Percentiles rank a stretch among this genome's conserved stretches.
Conservation (phyloP, 2,329 filamentous ascomycete genomes). For the Cordyceps farinosa region DNA sequence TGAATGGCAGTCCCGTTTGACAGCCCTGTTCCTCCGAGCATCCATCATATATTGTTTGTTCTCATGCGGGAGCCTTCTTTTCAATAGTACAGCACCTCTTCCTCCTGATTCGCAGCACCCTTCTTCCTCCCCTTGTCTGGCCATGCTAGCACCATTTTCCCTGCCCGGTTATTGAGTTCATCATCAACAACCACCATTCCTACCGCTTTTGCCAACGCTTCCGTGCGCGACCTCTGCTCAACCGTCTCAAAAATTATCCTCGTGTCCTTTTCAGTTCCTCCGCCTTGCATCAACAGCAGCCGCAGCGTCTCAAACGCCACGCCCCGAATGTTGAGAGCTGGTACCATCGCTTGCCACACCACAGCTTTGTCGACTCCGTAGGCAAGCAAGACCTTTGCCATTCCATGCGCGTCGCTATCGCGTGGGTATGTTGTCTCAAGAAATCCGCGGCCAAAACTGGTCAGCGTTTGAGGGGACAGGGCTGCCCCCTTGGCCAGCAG, state of each 20-base stretch:
- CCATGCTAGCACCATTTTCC: background rate
- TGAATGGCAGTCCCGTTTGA: too few relatives aligned
- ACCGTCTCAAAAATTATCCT: background rate
- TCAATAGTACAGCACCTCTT: background rate
- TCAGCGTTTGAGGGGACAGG: background rate
- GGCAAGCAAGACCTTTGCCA: background rate
- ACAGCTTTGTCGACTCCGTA: background rate
- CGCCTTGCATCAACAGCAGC: conserved; percentile 2
- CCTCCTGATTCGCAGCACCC: background rate
- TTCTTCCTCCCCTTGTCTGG: background rate
- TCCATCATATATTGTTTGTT: background rate
- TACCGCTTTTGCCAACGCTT: background rate
- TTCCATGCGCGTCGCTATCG: background rate
- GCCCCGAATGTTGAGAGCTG: background rate
- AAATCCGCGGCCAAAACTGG: background rate
- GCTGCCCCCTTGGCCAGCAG: background rate
- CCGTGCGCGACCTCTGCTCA: background rate
- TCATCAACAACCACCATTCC: background rate
- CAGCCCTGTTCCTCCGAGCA: background rate
- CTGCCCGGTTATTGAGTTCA: background rate
- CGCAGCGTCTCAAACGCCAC: background rate
- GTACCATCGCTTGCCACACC: background rate
- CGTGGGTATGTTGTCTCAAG: background rate
- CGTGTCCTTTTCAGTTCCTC: background rate
- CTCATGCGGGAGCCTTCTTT: too few relatives aligned